Conservation (phyloP, 257 asterid species). For the Solanum phureja region DNA sequence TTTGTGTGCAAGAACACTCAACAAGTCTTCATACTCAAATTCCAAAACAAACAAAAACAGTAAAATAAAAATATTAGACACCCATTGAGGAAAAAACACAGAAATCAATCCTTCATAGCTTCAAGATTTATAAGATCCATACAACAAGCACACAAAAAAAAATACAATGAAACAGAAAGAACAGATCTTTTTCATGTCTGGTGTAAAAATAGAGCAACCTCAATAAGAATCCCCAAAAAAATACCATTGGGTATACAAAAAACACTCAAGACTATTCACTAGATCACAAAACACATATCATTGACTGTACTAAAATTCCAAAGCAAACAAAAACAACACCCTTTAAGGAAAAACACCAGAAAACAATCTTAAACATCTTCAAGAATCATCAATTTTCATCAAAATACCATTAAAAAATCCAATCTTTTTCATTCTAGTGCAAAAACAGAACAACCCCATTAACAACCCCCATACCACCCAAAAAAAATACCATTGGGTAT, state of each 20-base stretch:
- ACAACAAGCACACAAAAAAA: not conserved
- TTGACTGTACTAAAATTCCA: not conserved
- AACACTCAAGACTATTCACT: not conserved
- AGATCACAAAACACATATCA: not conserved
- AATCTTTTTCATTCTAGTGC: not conserved
- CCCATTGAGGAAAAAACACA: not conserved
- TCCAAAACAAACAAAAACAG: not conserved
- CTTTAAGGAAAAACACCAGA: not conserved
- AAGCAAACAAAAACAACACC: not conserved
- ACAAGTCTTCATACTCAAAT: not conserved
- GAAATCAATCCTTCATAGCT: not conserved
- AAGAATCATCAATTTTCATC: not conserved
- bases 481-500: not conserved
- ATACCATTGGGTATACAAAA: not conserved
- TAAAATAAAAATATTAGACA: not conserved
- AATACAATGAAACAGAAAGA: not conserved
- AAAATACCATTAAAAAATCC: not conserved
- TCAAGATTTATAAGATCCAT: not conserved
- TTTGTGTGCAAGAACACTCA: not conserved
- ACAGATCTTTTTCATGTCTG: not conserved
- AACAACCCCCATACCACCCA: not conserved
- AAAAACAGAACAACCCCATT: not conserved
- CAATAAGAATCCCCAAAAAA: not conserved
- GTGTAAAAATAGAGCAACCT: not conserved
- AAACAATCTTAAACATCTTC: not conserved